Percentiles rank a stretch among this genome's conserved stretches.
These are phyloP conservation scores for Ascochyta rabiei DNA, from an alignment of 2,329 filamentous ascomycete species.

Conservation along the genomic window DNA sequence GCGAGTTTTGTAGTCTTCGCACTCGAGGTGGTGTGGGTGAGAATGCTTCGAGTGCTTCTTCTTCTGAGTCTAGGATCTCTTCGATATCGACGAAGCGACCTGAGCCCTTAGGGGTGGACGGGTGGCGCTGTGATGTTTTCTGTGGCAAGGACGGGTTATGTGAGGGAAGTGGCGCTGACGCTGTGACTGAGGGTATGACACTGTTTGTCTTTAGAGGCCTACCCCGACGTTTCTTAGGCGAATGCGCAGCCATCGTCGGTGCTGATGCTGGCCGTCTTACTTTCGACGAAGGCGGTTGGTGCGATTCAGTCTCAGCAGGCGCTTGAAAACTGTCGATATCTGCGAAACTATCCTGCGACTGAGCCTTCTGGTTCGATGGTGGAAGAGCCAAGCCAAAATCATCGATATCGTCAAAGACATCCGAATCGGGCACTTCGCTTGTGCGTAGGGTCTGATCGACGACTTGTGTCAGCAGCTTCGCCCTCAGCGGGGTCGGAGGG, in stretches of 20 bases:
- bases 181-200: conserved; percentile 7
- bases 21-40: conserved; percentile 45
- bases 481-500: conserved; percentile 22
- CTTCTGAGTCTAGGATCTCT: conserved; percentile 50
- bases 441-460: background rate
- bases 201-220: conserved; percentile 27
- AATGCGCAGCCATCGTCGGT: background rate
- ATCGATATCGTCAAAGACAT: conserved; percentile 35
- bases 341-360: conserved; percentile 25
- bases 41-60: conserved; percentile 35
- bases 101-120: conserved; percentile 23
- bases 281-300: background rate
- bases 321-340: conserved; percentile 39
- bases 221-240: conserved; percentile 30
- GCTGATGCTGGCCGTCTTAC: conserved; percentile 5
- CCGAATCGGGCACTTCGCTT: background rate
- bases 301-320: conserved; percentile 13
- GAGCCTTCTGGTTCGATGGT: conserved; percentile 36
- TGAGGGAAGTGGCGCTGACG: conserved; percentile 8
- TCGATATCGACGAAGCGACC: conserved; percentile 44
- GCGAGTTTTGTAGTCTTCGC: conserved; percentile 20
- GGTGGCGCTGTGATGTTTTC: background rate
- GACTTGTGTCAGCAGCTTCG: background rate
- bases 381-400: conserved; percentile 29
- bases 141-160: conserved; percentile 6